These are phyloP conservation scores for Coniochaeta sp. DNA, from an alignment of 2,329 filamentous ascomycete genomes.

Conservation along the genomic window DNA sequence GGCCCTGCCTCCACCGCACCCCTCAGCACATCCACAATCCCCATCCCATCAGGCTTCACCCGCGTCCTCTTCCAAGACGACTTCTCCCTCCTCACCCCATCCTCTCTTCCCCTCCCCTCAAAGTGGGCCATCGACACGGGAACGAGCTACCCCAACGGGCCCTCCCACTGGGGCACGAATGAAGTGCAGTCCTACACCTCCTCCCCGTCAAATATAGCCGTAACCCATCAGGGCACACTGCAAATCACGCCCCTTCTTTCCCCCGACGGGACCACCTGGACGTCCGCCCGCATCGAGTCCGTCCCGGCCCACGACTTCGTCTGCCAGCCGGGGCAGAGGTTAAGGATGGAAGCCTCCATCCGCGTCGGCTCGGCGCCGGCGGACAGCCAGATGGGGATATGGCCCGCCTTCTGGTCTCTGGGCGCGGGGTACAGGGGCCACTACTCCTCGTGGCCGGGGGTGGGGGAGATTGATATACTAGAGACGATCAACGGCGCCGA, in stretches of 20 bases:
- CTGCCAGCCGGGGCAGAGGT: slow-evolving; percentile 22
- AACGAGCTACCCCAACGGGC: slow-evolving; percentile 37
- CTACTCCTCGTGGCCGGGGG: slow-evolving; percentile 31
- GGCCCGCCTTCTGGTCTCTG: slow-evolving; percentile 40
- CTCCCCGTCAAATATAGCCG: slow-evolving; percentile 29
- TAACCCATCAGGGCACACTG: slow-evolving; percentile 28
- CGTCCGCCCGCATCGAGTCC: slow-evolving; percentile 37
- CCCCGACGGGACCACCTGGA: slow-evolving; percentile 55
- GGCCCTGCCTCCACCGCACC: neutral
- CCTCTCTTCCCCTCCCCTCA: slow-evolving; percentile 24
- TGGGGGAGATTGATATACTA: slow-evolving; percentile 38
- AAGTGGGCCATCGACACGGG: slow-evolving; percentile 39
- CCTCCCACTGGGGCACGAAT: slow-evolving; percentile 39
- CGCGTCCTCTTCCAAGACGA: slow-evolving; percentile 16
- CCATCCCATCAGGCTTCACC: neutral
- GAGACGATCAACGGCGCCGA: slow-evolving; percentile 32
- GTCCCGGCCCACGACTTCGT: slow-evolving; percentile 24
- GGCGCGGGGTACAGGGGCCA: slow-evolving; percentile 29
- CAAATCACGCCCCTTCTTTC: slow-evolving; percentile 61
- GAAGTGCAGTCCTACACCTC: slow-evolving; percentile 41
- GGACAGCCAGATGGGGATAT: slow-evolving; percentile 29
- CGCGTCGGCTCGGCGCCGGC: slow-evolving; percentile 26
- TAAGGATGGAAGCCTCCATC: slow-evolving; percentile 31
- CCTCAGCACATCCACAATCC: neutral
- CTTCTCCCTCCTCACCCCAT: slow-evolving; percentile 19